Base-by-base conservation (phyloP, 1,284 basidiomycete genomes). In the Apiotrichum mycotoxinovorans region DNA sequence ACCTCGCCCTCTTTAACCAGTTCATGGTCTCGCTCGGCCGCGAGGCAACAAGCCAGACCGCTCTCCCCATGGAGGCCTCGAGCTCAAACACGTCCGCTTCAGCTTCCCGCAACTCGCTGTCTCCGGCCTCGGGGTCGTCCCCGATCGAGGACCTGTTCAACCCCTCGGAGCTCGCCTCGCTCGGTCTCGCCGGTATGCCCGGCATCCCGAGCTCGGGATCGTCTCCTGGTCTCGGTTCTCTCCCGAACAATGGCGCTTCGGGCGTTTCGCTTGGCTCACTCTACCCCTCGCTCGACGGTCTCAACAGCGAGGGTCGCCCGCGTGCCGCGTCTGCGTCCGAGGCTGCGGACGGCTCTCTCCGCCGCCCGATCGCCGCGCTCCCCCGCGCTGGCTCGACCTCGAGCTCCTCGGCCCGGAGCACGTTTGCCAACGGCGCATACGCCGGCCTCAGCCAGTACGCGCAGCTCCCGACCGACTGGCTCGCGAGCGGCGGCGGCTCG, bases 1-100 rank as follows among this genome's bases (percentile, higher is more conserved):
- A 79, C 47, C 64, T 78, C 34, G 76, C 75, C 48, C 62, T 75
- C 60, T 77, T 79, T 69, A 78, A 79, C 67, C 68, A 75, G 65
- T 76, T 79, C 56, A 74, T 78, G 69, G 67, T 78, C 37, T 69
- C 68, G 10, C 72, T 77, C 34, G 75, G 74, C 10, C 72, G 77
- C 40, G 71, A 78, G 42, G 71, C 74, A 2, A 59, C 69, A n/a
- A 57, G 44, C 18, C 43, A 51, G n/a, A 25, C 45, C 26, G 55
- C 51, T 15, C 53, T 52, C 26, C 58, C 58, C 27, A 54, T 61
- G 54, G 67, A 64, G 37, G 22, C 45, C 14, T 35, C 54, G 18
- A 52, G 44, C 43, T 54, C 52, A 52, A 63, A 54, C n/a, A 49
- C 47, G 14, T 65, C 66, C 14, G 56, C 58, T 17, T 55, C 59